A percentile compares a stretch with the other conserved stretches of the same genome.
Evolutionary conservation across 805 yeast genomes (phyloP).

Genomic region (Lachancea meyersii): DNA sequence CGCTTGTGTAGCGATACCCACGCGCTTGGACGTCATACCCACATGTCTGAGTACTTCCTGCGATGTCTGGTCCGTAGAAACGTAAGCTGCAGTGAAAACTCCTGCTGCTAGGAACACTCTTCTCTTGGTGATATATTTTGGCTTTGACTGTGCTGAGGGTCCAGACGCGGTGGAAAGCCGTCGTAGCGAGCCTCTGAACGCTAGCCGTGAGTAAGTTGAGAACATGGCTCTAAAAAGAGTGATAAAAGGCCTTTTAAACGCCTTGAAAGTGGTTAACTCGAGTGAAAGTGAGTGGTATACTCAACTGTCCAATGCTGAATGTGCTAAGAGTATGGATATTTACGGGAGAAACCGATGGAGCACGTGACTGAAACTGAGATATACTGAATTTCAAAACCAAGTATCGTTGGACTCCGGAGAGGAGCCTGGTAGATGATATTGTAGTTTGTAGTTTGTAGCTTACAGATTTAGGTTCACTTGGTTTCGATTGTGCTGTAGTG

Average conservation of each 20-base stretch:
- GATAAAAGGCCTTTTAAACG: background rate
- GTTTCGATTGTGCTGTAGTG: too few species aligned
- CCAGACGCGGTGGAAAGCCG: background rate
- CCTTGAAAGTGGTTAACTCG: background rate
- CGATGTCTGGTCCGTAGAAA: slow-evolving; percentile 25
- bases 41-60: slow-evolving; percentile 23
- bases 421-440: too few species aligned
- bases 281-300: too few species aligned
- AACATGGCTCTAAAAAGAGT: background rate
- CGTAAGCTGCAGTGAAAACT: slow-evolving; percentile 18
- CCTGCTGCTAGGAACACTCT: slow-evolving; percentile 7
- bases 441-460: too few species aligned
- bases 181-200: slow-evolving; percentile 1
- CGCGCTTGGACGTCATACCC: slow-evolving; percentile 40
- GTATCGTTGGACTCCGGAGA: too few species aligned
- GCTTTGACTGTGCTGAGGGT: background rate
- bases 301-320: too few species aligned
- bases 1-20: slow-evolving; percentile 60
- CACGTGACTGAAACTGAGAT: too few species aligned
- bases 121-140: slow-evolving; percentile 7
- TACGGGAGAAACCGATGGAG: too few species aligned
- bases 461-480: too few species aligned
- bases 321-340: too few species aligned
- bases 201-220: background rate
- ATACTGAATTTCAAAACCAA: too few species aligned